phyloP scores from a whole-genome alignment of 805 yeast genomes.

The Wickerhamiella siamensis region DNA sequence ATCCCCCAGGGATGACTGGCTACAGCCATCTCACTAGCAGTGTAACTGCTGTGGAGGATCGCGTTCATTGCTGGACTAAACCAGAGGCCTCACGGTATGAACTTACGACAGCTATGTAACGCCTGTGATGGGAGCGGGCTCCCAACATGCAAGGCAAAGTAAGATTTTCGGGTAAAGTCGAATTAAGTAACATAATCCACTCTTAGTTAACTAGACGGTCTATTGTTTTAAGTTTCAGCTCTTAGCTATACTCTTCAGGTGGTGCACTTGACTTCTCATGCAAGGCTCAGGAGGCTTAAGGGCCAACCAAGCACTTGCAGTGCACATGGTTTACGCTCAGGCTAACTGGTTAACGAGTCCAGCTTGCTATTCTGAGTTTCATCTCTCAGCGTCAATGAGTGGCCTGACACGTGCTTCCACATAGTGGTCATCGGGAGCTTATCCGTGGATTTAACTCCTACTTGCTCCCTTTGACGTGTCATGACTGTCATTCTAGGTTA shows the following conservation, averaged over 20 bases:
- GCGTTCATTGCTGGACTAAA: too few relatives aligned
- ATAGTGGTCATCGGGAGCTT: neutral
- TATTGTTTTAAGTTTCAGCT: constrained; percentile 4
- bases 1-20: too few relatives aligned
- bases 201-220: constrained; percentile 2
- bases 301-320: too few relatives aligned
- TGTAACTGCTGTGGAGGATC: too few relatives aligned
- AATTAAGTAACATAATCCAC: constrained; percentile 2
- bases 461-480: neutral
- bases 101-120: too few relatives aligned
- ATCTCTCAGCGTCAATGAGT: constrained; percentile 3
- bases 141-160: too few relatives aligned
- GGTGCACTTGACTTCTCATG: too few relatives aligned
- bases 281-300: too few relatives aligned
- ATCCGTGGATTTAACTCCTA: constrained; percentile 1
- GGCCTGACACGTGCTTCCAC: neutral
- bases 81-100: too few relatives aligned
- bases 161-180: constrained; percentile 2
- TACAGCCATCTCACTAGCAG: too few relatives aligned
- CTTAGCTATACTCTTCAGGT: constrained; percentile 4
- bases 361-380: constrained; percentile 2
- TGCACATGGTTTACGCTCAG: constrained; percentile 3
- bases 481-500: neutral
- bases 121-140: too few relatives aligned
- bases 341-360: constrained; percentile 4